phyloP scores from a whole-genome alignment of 352 stramenopile species.

The Phytophthora vignae region DNA sequence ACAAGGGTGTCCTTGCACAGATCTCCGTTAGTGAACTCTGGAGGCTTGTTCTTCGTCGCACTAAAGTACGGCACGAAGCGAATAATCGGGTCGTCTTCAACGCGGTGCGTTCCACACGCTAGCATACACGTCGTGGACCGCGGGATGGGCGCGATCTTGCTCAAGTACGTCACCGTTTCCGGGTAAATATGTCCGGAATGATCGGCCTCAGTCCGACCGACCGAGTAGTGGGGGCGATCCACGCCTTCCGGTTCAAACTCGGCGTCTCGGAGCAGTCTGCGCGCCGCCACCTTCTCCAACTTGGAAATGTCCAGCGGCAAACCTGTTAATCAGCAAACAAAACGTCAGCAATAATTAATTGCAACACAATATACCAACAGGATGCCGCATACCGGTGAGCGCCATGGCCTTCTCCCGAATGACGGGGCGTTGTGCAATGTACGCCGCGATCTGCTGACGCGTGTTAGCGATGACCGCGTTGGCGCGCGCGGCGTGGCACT shows the following conservation, averaged over 20 bases:
- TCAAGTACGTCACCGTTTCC: slow-evolving; percentile 52
- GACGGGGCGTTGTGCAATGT: slow-evolving; percentile 38
- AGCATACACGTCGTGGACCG: slow-evolving; percentile 78
- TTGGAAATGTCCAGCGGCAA: slow-evolving; percentile 44
- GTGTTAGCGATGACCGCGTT: slow-evolving; percentile 50
- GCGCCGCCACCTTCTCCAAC: slow-evolving; percentile 57
- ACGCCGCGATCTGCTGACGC: slow-evolving; percentile 51
- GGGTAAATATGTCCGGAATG: slow-evolving; percentile 44
- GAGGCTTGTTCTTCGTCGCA: slow-evolving; percentile 30
- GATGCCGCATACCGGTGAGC: slow-evolving; percentile 16
- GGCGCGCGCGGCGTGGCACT: slow-evolving; percentile 35
- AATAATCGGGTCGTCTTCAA: slow-evolving; percentile 86
- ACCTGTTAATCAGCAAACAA: slow-evolving; percentile 1
- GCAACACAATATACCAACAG: background rate
- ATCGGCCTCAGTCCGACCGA: slow-evolving; percentile 56
- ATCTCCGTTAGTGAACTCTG: slow-evolving; percentile 49
- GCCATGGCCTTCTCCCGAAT: slow-evolving; percentile 36
- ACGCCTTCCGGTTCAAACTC: slow-evolving; percentile 28
- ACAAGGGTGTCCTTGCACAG: slow-evolving; percentile 49
- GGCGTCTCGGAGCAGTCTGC: slow-evolving; percentile 49
- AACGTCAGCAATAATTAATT: background rate
- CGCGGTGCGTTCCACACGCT: slow-evolving; percentile 51
- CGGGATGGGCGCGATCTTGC: slow-evolving; percentile 49
- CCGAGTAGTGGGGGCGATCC: slow-evolving; percentile 43
- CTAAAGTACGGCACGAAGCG: slow-evolving; percentile 75